Evolutionary conservation across 805 yeast species (phyloP), one percentile per base, ranked within the genome.

Genomic region (Kodamaea kakaduensis): DNA sequence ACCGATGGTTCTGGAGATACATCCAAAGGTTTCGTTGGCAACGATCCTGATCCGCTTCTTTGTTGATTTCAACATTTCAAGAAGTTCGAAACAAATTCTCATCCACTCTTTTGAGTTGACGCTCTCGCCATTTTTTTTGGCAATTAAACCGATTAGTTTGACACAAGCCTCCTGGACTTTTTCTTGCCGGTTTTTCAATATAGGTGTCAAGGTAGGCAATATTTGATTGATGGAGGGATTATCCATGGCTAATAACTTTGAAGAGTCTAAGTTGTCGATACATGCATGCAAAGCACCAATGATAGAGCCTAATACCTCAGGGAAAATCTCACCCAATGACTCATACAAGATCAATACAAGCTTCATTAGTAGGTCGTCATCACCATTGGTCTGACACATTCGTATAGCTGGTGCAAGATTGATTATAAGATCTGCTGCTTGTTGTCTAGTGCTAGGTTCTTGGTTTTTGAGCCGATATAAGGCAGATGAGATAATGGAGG

Each of bases 71-170:
- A 93, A 69, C 79, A 90, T 79, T 46, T 93, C 97, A 30, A 93
- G 59, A 21, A 93, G 67, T 50, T 89, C 96, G 58, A 85, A 87
- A 51, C 96, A 85, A 17, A 90, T 84, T 43, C 97, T 71, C 90
- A 93, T 86, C 99, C 98, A 93, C 58, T 93, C 99, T 42, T 86
- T 78, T 3, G 96, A 95, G 23, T 88, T 78, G 10, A 88, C 84
- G 37, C 77, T 76, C 44, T 85, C 94, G 1, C 95, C 80, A 7
- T 84, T 89, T 28, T 76, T 70, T 32, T 72, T 76, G 0, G 97
- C 96, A 36, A 90, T 81, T 33, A 77, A 67, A 2, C 96, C 96
- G 17, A 93, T 81, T 13, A 90, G 63, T 28, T 71, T 76, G 24
- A 93, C 83, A 6, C 89, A 76, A 42, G 80, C 75, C 44, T 85